Base-by-base conservation (phyloP, 352 stramenopile genomes). In the Pythium chondricola region DNA sequence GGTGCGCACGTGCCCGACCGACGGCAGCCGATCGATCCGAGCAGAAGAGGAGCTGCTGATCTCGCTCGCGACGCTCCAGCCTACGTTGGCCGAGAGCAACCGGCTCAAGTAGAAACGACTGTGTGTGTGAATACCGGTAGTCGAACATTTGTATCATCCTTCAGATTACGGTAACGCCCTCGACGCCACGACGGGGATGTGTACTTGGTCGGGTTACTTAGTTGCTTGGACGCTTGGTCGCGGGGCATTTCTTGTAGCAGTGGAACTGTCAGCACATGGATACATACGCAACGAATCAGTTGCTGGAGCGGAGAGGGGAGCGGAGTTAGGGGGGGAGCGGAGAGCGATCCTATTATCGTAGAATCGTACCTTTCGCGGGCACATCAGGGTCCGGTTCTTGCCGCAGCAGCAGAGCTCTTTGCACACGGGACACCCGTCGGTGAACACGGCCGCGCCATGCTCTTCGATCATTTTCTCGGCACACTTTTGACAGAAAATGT, bases 31-130 rank as follows among this genome's bases (percentile, higher is more conserved):
- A 47, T 99, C 96, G 8, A 98, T 99, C 68, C 93, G 96, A 26
- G 98, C 95, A n/a, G 96, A 99, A 46, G 96, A 99, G 68, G 95
- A 95, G 2, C 78, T 99, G 27, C 79, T 98, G 30, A 96, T 98
- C 53, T 97, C 88, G 30, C 74, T 99, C 6, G 85, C 94, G 40
- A 75, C 90, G 40, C 68, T 99, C 21, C 74, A 77, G 21, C 72
- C 66, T 22, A 76, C 87, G 27, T 45, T 94, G 30, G 68, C 64
- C 4, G 48, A 55, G 25, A 77, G 69, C 32, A 74, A 77, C 52
- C 65, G 46, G 17, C 58, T 51, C 24, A 24, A 18, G 32, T 35
- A 32, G 32, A 38, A 18, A 4, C 22, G 27, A 44, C 18, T 18
- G 16, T n/a, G 3, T 33, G 39, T 43, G n/a, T 41, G 35, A n/a